Conservation (phyloP, 2,329 filamentous ascomycete genomes). For the Tolypocladium cylindrosporum region DNA sequence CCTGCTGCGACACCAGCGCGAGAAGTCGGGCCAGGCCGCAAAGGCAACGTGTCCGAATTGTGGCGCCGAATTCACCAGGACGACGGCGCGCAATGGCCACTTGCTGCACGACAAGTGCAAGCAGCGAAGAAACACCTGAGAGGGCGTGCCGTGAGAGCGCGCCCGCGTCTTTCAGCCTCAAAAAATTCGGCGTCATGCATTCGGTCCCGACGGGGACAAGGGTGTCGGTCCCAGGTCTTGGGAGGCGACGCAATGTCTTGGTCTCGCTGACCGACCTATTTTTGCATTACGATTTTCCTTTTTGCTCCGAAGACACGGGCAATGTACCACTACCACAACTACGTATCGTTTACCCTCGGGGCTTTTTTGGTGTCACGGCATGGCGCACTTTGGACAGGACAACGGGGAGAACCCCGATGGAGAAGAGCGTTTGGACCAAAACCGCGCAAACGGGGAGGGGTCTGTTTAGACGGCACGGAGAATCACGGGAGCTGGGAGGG, state of each 20-base stretch:
- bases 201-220: neutral
- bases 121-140: constrained; percentile 31
- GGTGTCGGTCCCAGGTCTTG: neutral
- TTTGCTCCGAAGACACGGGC: neutral
- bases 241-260: neutral
- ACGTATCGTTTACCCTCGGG: neutral
- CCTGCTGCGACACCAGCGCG: constrained; percentile 79
- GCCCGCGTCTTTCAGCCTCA: neutral
- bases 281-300: neutral
- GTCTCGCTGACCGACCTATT: neutral
- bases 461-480: neutral
- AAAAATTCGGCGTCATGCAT: neutral
- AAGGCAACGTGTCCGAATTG: constrained; percentile 88
- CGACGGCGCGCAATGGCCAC: constrained; percentile 80
- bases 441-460: neutral
- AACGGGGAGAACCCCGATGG: neutral
- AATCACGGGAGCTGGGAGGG: neutral
- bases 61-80: constrained; percentile 86
- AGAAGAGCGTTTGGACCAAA: neutral
- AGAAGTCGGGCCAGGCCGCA: constrained; percentile 83
- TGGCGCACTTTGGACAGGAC: neutral
- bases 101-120: constrained; percentile 86
- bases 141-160: neutral
- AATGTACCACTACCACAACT: neutral
- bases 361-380: neutral